Evolutionary conservation across 176 grass and related monocot species (phyloP).

Genomic region (Phoenix roebelenii): DNA sequence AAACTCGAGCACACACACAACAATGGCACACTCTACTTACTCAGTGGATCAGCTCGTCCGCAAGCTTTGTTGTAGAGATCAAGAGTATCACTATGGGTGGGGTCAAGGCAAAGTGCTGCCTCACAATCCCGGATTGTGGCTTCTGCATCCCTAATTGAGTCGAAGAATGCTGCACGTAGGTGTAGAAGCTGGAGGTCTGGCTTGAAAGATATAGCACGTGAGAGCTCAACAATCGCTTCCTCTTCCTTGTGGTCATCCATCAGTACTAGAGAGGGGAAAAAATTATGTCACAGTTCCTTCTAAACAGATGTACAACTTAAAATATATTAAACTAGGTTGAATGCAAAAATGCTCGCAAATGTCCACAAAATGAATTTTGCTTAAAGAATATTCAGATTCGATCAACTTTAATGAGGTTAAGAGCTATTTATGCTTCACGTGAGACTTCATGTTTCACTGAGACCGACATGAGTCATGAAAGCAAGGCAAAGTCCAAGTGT

Average conservation of each 20-base stretch:
- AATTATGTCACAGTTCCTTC: too few relatives aligned
- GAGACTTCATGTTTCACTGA: too few relatives aligned
- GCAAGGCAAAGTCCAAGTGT: too few relatives aligned
- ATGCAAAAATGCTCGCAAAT: too few relatives aligned
- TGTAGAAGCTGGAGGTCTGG: constrained; percentile 85
- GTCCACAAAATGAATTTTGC: too few relatives aligned
- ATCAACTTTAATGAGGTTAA: too few relatives aligned
- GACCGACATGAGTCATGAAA: too few relatives aligned
- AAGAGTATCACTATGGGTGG: constrained; percentile 62
- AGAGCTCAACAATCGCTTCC: constrained; percentile 70
- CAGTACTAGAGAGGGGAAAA: constrained; percentile 32
- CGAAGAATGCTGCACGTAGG: constrained; percentile 74
- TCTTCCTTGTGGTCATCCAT: constrained; percentile 86
- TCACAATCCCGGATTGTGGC: constrained; percentile 66
- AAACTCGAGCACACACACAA: too few relatives aligned
- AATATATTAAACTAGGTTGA: too few relatives aligned
- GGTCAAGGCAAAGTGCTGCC: constrained; percentile 73
- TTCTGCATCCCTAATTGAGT: constrained; percentile 49
- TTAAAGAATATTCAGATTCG: too few relatives aligned
- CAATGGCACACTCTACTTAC: background rate
- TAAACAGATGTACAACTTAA: too few relatives aligned
- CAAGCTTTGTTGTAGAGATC: constrained; percentile 71
- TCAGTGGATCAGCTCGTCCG: constrained; percentile 25
- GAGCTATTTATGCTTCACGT: too few relatives aligned
- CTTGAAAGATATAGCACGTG: constrained; percentile 51